These are phyloP conservation scores for Litchi chinensis DNA, from an alignment of 345 rosid species.

Conservation along the genomic window DNA sequence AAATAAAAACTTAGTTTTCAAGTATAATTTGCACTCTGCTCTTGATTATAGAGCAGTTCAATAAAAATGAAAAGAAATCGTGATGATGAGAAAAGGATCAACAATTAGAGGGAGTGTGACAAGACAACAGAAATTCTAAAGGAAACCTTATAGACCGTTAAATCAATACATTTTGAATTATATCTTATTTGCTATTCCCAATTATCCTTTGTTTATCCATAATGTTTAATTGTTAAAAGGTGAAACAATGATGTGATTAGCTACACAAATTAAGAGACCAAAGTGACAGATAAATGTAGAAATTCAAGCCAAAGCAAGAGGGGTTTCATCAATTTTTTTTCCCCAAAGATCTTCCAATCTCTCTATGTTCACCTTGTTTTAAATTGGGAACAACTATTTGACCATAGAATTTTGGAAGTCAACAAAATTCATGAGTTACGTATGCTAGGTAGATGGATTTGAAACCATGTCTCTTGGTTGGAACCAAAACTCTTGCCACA, in stretches of 20 bases:
- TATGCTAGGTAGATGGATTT: too few species aligned
- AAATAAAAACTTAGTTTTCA: neutral
- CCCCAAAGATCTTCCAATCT: too few species aligned
- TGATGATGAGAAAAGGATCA: neutral
- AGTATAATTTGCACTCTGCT: neutral
- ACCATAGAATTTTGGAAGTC: too few species aligned
- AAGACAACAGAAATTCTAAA: conserved; percentile 7
- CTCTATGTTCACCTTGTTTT: too few species aligned
- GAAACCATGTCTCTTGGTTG: too few species aligned
- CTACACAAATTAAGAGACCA: neutral
- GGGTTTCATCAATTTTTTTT: too few species aligned
- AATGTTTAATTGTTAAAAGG: neutral
- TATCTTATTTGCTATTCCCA: neutral
- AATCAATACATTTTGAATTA: neutral
- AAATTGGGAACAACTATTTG: too few species aligned
- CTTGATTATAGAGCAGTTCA: neutral
- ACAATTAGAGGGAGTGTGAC: neutral
- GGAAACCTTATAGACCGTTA: neutral
- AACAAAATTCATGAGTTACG: too few species aligned
- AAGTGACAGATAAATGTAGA: neutral
- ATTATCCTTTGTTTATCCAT: neutral
- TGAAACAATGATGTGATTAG: neutral
- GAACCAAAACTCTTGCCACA: too few species aligned
- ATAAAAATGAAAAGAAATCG: too few species aligned
- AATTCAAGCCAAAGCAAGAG: neutral